A percentile compares a stretch with the other conserved stretches of the same genome.
Conservation (phyloP, 1,139 yeast genomes). For the Hanseniaspora uvarum region DNA sequence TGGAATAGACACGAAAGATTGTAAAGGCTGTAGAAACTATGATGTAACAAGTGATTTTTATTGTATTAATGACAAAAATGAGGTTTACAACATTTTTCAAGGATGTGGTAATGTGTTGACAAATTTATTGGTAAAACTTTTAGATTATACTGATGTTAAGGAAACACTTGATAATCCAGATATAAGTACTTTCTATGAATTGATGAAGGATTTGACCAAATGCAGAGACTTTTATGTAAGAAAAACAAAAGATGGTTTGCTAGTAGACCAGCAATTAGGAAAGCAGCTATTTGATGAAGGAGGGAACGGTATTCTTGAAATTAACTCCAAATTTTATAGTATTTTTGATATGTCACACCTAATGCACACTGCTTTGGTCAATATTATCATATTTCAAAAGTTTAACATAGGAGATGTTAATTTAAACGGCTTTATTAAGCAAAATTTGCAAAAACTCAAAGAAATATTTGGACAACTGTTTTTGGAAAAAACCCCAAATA, state of each 20-base stretch:
- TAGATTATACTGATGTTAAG: constrained; percentile 1
- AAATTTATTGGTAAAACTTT: constrained; percentile 5
- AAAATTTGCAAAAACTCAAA: constrained; percentile 1
- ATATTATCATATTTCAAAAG: constrained; percentile 9
- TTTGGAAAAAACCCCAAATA: background rate
- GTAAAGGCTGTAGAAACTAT: background rate
- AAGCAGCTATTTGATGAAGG: background rate
- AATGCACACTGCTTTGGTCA: constrained; percentile 5
- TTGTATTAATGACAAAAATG: background rate
- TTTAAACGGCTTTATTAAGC: constrained; percentile 1
- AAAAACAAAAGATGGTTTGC: constrained; percentile 2
- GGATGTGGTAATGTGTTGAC: constrained; percentile 6
- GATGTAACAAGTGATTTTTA: background rate
- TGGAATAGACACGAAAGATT: background rate
- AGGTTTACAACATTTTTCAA: constrained; percentile 8
- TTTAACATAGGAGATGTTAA: background rate
- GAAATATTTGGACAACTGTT: background rate
- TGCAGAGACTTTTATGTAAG: constrained; percentile 6
- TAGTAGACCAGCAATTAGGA: background rate
- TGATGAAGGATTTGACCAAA: background rate
- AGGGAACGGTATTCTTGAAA: background rate
- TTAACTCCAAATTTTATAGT: constrained; percentile 1
- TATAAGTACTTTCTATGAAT: background rate
- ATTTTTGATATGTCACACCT: constrained; percentile 12
- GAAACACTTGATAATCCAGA: background rate